phyloP scores from a whole-genome alignment of 176 grass and related monocot genomes.

The Oryza longistaminata region DNA sequence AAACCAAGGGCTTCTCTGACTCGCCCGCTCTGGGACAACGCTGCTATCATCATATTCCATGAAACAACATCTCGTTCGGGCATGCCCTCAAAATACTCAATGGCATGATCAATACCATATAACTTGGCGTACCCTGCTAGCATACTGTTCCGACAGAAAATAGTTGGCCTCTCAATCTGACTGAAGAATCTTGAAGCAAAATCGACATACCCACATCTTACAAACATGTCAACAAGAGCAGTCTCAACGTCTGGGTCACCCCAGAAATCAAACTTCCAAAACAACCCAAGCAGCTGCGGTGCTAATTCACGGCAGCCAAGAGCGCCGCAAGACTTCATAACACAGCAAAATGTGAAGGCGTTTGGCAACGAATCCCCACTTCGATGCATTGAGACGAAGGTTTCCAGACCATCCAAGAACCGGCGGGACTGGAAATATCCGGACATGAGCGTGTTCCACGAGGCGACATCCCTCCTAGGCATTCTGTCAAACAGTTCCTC shows the following conservation, averaged over 20 bases:
- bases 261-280: constrained; percentile 63
- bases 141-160: constrained; percentile 82
- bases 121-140: constrained; percentile 62
- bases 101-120: constrained; percentile 48
- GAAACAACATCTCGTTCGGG: constrained; percentile 77
- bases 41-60: constrained; percentile 89
- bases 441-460: constrained; percentile 92
- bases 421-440: constrained; percentile 58
- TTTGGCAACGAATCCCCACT: constrained; percentile 49
- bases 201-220: constrained; percentile 60
- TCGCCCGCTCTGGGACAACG: constrained; percentile 52
- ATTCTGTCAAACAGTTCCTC: constrained; percentile 83
- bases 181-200: constrained; percentile 63
- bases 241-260: constrained; percentile 53
- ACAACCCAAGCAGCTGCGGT: constrained; percentile 66
- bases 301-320: constrained; percentile 52
- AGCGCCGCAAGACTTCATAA: constrained; percentile 70
- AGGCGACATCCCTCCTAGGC: constrained; percentile 57
- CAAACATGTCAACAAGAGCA: constrained; percentile 81
- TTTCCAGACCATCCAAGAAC: constrained; percentile 37
- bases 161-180: constrained; percentile 48
- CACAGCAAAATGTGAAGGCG: constrained; percentile 65
- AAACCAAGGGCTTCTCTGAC: constrained; percentile 59
- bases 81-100: constrained; percentile 78
- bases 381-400: constrained; percentile 57